Conservation (phyloP, 345 rosid species). For the Lepidium africanum region DNA sequence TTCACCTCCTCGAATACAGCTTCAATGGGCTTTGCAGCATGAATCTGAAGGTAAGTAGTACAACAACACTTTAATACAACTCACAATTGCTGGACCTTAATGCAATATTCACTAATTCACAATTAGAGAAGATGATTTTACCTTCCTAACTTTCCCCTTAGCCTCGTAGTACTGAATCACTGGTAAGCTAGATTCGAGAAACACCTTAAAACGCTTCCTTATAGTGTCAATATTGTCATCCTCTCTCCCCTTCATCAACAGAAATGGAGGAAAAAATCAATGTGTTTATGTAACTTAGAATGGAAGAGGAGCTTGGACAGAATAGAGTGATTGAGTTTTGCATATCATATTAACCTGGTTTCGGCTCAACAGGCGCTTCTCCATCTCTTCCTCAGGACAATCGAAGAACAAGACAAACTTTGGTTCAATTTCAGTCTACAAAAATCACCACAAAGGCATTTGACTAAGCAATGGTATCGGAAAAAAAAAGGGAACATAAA, state of each 20-base stretch:
- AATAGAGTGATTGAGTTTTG: not conserved
- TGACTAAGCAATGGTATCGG: not conserved
- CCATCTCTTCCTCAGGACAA: conserved; percentile 60
- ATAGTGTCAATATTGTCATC: conserved; percentile 76
- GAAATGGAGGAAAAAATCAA: conserved; percentile 2
- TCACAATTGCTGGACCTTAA: not conserved
- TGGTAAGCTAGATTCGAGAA: conserved; percentile 62
- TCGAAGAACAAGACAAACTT: conserved; percentile 44
- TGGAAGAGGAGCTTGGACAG: not conserved
- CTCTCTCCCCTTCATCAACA: conserved; percentile 53
- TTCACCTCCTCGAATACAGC: conserved; percentile 66
- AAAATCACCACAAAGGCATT: not conserved
- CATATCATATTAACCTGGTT: conserved; percentile 50
- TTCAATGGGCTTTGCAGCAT: conserved; percentile 62
- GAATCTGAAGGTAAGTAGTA: conserved; percentile 38
- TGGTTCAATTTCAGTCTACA: conserved; percentile 44
- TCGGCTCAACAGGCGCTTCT: conserved; percentile 52
- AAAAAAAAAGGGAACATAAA: not conserved
- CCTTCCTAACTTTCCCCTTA: conserved; percentile 65
- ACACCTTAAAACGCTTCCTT: conserved; percentile 66
- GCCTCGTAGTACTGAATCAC: conserved; percentile 48
- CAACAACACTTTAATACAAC: conserved; percentile 2
- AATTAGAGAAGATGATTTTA: not conserved
- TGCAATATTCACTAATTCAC: not conserved
- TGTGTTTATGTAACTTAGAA: not conserved